These are phyloP conservation scores for Sporothrix variecibatus DNA, from an alignment of 2,329 filamentous ascomycete species.

Conservation along the genomic window DNA sequence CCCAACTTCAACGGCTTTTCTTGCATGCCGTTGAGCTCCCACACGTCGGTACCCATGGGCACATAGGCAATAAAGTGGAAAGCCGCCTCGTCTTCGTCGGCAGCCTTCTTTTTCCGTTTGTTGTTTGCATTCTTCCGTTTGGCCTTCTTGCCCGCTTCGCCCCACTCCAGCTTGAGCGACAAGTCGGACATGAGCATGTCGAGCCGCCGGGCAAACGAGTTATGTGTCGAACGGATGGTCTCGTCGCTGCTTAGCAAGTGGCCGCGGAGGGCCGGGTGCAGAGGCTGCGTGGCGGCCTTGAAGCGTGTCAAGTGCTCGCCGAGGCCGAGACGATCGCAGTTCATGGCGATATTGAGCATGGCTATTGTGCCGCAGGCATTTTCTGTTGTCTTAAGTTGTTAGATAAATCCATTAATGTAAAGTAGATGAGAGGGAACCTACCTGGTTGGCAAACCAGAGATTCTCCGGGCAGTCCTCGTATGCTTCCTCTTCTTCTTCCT, in stretches of 20 bases:
- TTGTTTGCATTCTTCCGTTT: slow-evolving; percentile 36
- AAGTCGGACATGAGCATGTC: slow-evolving; percentile 76
- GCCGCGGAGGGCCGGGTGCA: slow-evolving; percentile 74
- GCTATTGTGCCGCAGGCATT: slow-evolving; percentile 94
- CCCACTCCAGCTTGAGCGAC: slow-evolving; percentile 59
- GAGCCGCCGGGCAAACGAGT: slow-evolving; percentile 80
- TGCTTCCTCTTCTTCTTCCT: slow-evolving; percentile 53
- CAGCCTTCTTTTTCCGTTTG: slow-evolving; percentile 36
- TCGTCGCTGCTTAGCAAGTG: slow-evolving; percentile 72
- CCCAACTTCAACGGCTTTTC: slow-evolving; percentile 68
- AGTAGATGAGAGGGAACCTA: slow-evolving; percentile 41
- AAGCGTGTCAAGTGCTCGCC: slow-evolving; percentile 72
- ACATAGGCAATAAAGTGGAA: slow-evolving; percentile 99
- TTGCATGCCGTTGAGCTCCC: slow-evolving; percentile 94
- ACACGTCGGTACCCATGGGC: slow-evolving; percentile 73
- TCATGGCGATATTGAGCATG: slow-evolving; percentile 91
- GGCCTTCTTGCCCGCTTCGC: slow-evolving; percentile 42
- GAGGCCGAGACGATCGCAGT: slow-evolving; percentile 65
- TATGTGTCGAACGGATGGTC: slow-evolving; percentile 80
- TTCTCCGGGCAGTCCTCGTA: slow-evolving; percentile 57
- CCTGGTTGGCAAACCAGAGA: slow-evolving; percentile 95
- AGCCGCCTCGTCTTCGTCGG: slow-evolving; percentile 70
- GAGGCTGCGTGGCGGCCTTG: slow-evolving; percentile 67
- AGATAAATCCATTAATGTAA: no score
- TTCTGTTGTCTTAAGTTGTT: slow-evolving; percentile 61